Evolutionary conservation across 805 yeast species (phyloP), one percentile per base, ranked within the genome.

Genomic region (Barnettozyma vustinii): DNA sequence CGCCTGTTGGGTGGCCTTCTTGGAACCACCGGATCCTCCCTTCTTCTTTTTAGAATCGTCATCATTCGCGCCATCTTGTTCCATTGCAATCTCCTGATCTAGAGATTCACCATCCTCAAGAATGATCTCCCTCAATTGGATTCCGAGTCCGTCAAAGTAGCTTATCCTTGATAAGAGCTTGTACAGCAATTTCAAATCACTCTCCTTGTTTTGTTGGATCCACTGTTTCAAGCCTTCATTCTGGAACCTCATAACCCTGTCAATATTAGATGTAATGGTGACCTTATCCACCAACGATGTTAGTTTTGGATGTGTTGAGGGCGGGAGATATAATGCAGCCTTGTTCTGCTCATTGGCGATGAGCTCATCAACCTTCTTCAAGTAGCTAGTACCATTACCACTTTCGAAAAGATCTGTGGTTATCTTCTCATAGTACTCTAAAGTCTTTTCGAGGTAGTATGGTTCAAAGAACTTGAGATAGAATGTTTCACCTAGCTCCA

Each of bases 401-500:
- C 61, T 53, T 33, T 71, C 64, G 41, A 80, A 58, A 33, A 77
- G 63, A 15, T 76, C 77, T 4, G 55, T 60, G 0, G 85, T 72
- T 12, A 77, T 66, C 9, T 60, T 61, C 13, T 68, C 59, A 60
- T 84, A 91, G 61, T 76, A 87, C 1, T 66, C 64, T 48, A 73
- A 76, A 1, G 92, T 78, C 30, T 73, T 73, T 4, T 69, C 60
- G 45, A 87, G 58, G 40, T 87, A 74, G 44, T 62, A 66, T 0
- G 88, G 90, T 56, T 88, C 96, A 62, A 90, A 85, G 40, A 69
- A 73, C 18, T 72, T 74, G 23, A 73, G 68, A 59, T 85, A 89
- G 54, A 80, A 84, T 47, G 77, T 82, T 49, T 83, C 90, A 5
- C 77, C 76, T 20, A 67, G 62, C n/a, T 63, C 70, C 6, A 56